Base-by-base conservation (phyloP, 208 protist genomes). In the Strigomonas culicis region DNA sequence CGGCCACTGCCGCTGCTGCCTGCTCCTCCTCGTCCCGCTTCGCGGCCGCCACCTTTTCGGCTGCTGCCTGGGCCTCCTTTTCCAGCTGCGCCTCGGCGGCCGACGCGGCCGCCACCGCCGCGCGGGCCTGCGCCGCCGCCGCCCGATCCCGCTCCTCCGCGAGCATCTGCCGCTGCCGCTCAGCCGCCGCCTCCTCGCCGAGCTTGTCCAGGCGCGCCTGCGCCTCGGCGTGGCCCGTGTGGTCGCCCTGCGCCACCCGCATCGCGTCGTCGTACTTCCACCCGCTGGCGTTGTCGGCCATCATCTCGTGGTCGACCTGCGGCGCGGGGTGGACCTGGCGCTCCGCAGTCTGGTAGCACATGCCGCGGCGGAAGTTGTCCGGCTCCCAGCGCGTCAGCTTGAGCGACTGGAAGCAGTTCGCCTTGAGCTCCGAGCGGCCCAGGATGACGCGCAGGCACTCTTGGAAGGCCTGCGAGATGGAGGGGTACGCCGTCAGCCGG, bases 371-470 rank as follows among this genome's bases (percentile, higher is more conserved):
- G 65, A 70, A 85, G 63, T 80, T 44, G 0, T 76, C 27, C n/a
- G 88, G 88, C n/a, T 51, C 63, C 84, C 85, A 94, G n/a, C 71
- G 70, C 24, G 68, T 72, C 57, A 83, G 70, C 28, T 75, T 71
- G 22, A 89, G 66, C 4, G 63, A 71, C 24, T 70, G 70, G 51
- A 85, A 79, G 43, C 58, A 74, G 22, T 68, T 71, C 2, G 84
- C 80, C 70, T 82, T 86, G 44, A 83, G 72, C 36, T 63, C 70
- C 19, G 86, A 85, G 25, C 49, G 58, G 25, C 82, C 82, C 2
- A 93, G 71, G 27, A 93, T 82, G 28, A 82, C 75, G 50, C 77
- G 84, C 57, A 91, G 68, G 57, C 88, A 94, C 77, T 94, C 84
- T 59, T 88, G 84, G 57, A 94, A 90, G 3, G 76, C 88, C 72